Evolutionary conservation across 2,329 filamentous ascomycete species (phyloP), one percentile per base, ranked within the genome.

Genomic region (Periconia sp.): DNA sequence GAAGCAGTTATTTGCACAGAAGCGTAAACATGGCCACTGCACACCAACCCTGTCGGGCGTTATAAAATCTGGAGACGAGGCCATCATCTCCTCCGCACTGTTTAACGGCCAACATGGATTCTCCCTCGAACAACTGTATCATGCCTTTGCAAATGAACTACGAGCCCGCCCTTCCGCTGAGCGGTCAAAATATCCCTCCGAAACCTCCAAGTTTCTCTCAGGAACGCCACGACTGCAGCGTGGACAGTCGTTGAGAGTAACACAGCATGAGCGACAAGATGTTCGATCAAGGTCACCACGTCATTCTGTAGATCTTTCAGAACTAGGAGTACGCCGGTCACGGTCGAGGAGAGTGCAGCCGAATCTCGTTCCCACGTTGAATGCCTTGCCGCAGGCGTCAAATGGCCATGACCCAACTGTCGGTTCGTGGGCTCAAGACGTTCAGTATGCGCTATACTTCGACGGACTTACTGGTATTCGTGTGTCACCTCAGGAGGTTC

Each of bases 31-130:
- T 10, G 44, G 28, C 13, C 46, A 52, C 6, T 58, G 55, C 54
- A 58, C 63, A 12, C 63, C 65, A 10, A 55, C 52, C 3, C 19
- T 67, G n/a, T 58, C 61, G 10, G 56, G 52, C 24, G 52, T 69
- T 22, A 45, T 69, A 46, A 63, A 65, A 48, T 64, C 63, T 29
- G 65, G 61, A 13, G 64, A 69, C 40, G 63, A 69, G 32, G 57
- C 52, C 3, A 10, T 65, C 10, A 56, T 58, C 34, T 54, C 54
- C 13, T 64, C 61, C 12, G 37, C 57, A 26, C 30, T 69, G 33
- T 61, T 67, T 50, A 37, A 54, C 39, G 33, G 40, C 16, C 40
- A 58, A 19, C 56, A 60, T 41, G 52, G 40, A 15, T 11, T 63
- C 17, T 36, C 54, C 18, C 52, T 68, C 15, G 56, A 63, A 18